phyloP scores from a whole-genome alignment of 2,329 filamentous ascomycete species.

The Rhynchosporium secalis region DNA sequence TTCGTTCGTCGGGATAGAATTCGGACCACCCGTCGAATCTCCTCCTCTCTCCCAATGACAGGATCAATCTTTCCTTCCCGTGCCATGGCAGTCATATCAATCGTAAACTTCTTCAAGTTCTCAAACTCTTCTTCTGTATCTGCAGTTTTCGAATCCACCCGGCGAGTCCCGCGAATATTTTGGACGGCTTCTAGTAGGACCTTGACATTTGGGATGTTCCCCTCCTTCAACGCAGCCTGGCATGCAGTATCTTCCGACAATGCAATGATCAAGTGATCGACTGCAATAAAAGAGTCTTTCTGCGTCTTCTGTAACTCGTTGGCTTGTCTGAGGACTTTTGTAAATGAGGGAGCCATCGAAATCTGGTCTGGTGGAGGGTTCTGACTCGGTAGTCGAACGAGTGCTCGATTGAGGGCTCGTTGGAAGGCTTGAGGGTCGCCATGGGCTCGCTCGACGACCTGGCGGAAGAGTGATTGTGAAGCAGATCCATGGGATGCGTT shows the following conservation, averaged over 20 bases:
- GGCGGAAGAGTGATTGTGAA: conserved; percentile 79
- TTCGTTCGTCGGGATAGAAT: conserved; percentile 93
- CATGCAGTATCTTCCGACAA: conserved; percentile 77
- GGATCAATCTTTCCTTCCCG: conserved; percentile 97
- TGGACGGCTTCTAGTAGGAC: conserved; percentile 87
- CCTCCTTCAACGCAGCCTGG: conserved; percentile 73
- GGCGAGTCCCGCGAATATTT: conserved; percentile 86
- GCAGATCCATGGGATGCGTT: conserved; percentile 65
- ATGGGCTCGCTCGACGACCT: conserved; percentile 90
- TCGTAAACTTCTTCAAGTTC: conserved; percentile 96
- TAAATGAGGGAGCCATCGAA: conserved; percentile 77
- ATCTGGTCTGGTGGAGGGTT: conserved; percentile 91
- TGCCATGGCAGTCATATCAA: conserved; percentile 96
- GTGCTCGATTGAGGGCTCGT: conserved; percentile 82
- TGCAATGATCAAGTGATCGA: conserved; percentile 89
- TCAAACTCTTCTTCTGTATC: conserved; percentile 92
- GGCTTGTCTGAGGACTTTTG: conserved; percentile 78
- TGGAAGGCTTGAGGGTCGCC: conserved; percentile 90
- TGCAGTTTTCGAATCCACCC: conserved; percentile 94
- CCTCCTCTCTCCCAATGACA: conserved; percentile 94
- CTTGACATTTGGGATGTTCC: conserved; percentile 89
- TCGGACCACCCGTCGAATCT: conserved; percentile 87
- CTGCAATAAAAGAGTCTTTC: conserved; percentile 90
- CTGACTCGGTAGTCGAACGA: conserved; percentile 90
- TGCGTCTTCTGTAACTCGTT: conserved; percentile 95